These are phyloP conservation scores for Neoboletus subvelutipes DNA, from an alignment of 768 basidiomycete genomes.

Conservation along the genomic window DNA sequence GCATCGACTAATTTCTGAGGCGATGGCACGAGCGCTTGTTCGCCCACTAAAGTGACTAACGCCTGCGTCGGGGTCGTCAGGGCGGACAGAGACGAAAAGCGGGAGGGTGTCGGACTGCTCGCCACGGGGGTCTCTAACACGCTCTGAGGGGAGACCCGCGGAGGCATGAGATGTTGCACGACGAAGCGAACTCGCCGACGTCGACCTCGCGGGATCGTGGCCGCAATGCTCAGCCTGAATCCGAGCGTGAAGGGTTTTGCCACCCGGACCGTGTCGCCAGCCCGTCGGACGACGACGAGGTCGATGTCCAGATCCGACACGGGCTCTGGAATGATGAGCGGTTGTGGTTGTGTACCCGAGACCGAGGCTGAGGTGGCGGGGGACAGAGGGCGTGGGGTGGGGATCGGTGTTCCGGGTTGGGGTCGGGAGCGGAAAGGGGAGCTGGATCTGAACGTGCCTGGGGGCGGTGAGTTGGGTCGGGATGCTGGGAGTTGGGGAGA, in stretches of 20 bases:
- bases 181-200: conserved; percentile 50
- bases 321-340: conserved; percentile 18
- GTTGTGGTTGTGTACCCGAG: conserved; percentile 19
- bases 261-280: conserved; percentile 43
- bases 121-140: conserved; percentile 5
- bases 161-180: conserved; percentile 64
- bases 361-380: conserved; percentile 31
- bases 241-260: conserved; percentile 61
- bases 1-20: conserved; percentile 11
- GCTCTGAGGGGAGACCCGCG: conserved; percentile 24
- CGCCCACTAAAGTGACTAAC: background rate
- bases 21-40: conserved; percentile 15
- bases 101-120: conserved; percentile 4
- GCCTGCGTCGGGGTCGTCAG: conserved; percentile 8
- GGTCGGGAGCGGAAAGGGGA: conserved; percentile 39
- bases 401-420: conserved; percentile 30
- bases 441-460: conserved; percentile 42
- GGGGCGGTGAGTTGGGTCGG: conserved; percentile 59
- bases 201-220: conserved; percentile 36
- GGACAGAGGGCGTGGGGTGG: conserved; percentile 32
- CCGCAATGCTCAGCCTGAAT: conserved; percentile 53
- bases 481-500: conserved; percentile 54
- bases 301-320: conserved; percentile 52
- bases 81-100: conserved; percentile 9
- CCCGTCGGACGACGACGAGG: conserved; percentile 52